Base-by-base conservation (phyloP, 2,329 filamentous ascomycete genomes). In the Ilyonectria destructans region DNA sequence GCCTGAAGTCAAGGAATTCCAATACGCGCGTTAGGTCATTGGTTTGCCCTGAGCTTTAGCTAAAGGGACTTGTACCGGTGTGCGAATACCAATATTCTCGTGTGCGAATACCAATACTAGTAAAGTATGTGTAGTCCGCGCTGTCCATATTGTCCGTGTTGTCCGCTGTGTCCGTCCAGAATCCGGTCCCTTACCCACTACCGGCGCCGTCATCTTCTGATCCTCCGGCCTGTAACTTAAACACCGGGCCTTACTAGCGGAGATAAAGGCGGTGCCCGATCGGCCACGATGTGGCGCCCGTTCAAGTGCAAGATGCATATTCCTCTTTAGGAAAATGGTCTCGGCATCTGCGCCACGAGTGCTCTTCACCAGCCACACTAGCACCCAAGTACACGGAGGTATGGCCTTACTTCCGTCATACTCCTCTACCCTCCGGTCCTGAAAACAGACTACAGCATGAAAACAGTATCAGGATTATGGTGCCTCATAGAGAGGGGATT, bases 241-340 rank as follows among this genome's bases (percentile, higher is more conserved):
- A 21, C 21, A 31, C 60, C 54, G 60, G 51, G n/a, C 17, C 26
- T n/a, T 23, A 40, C 15, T 43, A 29, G 31, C 26, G 62, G 62
- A 65, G 62, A 56, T 57, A 63, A 64, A 54, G 15, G 19, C 23
- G 45, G 43, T 17, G 43, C 26, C 31, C 10, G 31, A 13, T 31
- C 51, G 29, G 31, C 31, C 51, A 33, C 19, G 5, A 23, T 13
- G 40, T 26, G 57, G 43, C 19, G 37, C 56, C 15, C 23, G 6
- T 17, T 9, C n/a, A n/a, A 29, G 23, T 8, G 15, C 7, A 31
- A 55, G 13, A 35, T 61, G 31, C 33, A 40, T 66, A 56, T 74
- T 48, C 73, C 73, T 23, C 56, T 68, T 73, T 73, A 56, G 71
- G 73, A 58, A 74, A 74, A 35, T 57, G 58, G 29, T 73, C 57